A percentile compares a stretch with the other conserved stretches of the same genome.
Evolutionary conservation across 2,329 filamentous ascomycete genomes (phyloP).

Genomic region (Echinosphaeria canescens): DNA sequence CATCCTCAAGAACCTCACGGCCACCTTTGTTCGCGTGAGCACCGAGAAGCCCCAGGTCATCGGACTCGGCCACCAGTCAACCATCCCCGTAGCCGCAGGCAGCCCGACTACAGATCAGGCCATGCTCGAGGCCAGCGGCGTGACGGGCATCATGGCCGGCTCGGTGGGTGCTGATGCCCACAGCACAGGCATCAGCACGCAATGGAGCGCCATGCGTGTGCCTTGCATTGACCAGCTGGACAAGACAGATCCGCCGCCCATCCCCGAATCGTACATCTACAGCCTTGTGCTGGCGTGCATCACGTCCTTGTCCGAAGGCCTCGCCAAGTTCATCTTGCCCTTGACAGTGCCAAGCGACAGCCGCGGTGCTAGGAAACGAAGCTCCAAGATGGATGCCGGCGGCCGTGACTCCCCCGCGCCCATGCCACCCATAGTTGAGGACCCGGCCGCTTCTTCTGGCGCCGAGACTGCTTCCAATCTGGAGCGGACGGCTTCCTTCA

Average conservation of each 20-base stretch:
- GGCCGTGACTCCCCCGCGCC: conserved; percentile 6
- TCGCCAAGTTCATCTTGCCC: conserved; percentile 85
- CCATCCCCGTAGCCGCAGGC: conserved; percentile 43
- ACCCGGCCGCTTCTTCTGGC: too few relatives aligned
- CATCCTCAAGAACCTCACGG: conserved; percentile 63
- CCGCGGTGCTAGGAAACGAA: conserved; percentile 29
- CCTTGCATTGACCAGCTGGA: conserved; percentile 89
- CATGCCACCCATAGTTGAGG: too few relatives aligned
- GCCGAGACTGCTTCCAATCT: conserved; percentile 10
- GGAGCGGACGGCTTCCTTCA: conserved; percentile 44
- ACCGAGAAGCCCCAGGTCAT: conserved; percentile 82
- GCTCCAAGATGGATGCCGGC: conserved; percentile 19
- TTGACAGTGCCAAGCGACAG: conserved; percentile 63
- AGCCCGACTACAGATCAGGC: conserved; percentile 53
- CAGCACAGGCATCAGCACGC: conserved; percentile 62
- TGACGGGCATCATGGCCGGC: conserved; percentile 69
- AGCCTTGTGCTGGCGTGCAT: conserved; percentile 76
- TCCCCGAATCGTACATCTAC: conserved; percentile 90
- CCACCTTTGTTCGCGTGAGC: conserved; percentile 77
- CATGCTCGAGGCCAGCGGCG: conserved; percentile 72
- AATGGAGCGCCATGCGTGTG: conserved; percentile 77
- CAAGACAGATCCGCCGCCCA: conserved; percentile 61
- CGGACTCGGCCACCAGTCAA: conserved; percentile 74
- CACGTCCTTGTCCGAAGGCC: conserved; percentile 71
- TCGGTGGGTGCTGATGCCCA: conserved; percentile 43